Evolutionary conservation across 1,284 basidiomycete genomes (phyloP), one percentile per base, ranked within the genome.

Genomic region (Baeospora myosura): DNA sequence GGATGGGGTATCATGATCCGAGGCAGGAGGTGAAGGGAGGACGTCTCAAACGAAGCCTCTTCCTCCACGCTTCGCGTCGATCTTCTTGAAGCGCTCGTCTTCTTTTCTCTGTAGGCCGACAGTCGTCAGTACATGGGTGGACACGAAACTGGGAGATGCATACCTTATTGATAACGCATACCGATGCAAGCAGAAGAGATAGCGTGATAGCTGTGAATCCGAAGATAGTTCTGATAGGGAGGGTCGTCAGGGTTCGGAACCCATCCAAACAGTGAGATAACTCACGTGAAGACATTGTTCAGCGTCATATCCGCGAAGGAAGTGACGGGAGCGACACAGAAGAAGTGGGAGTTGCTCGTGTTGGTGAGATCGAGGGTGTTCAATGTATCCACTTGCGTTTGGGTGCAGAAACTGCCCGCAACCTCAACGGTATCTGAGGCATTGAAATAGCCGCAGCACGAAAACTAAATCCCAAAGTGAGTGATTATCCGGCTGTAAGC

Each of bases 131-230:
- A 43, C 18, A 43, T 47, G 42, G 53, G 43, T 41, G 51, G 20
- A 14, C 14, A 23, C 10, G 30, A 40, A n/a, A 32, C 3, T 45
- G 28, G 23, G 36, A 37, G 5, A 41, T 31, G 53, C 62, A 35
- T 43, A 84, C 86, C 75, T 76, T 81, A 57, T 85, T 88, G 58
- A 93, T 89, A 39, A 92, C 75, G 65, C 88, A 91, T 45, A 86
- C 69, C 20, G 86, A 81, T 5, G 83, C 77, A 39, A 93, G 65
- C 61, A 91, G 76, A 49, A 92, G 68, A 44, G 69, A 68, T 34
- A 85, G 63, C 44, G 88, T 68, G 51, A 91, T 71, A n/a, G 81
- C 78, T 74, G 88, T 88, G 62, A 80, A 91, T 31, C 87, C 88
- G 59, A 89, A 92, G 24, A 86, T 66, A 49, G 51, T 43, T 33